Evolutionary conservation across 768 basidiomycete genomes (phyloP).

Genomic region (Lyophyllum shimeji): DNA sequence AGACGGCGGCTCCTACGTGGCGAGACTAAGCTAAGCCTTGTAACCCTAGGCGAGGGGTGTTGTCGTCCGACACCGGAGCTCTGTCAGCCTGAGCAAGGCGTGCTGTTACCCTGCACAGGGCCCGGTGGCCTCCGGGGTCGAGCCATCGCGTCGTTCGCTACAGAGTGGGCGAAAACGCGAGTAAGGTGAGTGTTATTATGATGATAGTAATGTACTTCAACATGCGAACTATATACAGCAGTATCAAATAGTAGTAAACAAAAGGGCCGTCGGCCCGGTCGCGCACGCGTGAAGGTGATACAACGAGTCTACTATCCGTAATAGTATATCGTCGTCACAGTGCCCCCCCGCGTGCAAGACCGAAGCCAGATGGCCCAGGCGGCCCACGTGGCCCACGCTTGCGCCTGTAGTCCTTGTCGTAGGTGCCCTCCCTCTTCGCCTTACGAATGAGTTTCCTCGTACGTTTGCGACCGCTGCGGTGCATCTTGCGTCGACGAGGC

Average conservation of each 20-base stretch:
- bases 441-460: too few species aligned
- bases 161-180: not conserved
- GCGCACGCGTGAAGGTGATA: not conserved
- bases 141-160: not conserved
- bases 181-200: not conserved
- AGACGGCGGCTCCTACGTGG: too few species aligned
- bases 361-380: not conserved
- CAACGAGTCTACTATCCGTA: not conserved
- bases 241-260: not conserved
- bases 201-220: not conserved
- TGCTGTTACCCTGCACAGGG: not conserved
- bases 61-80: not conserved
- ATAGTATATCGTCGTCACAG: not conserved
- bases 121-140: not conserved
- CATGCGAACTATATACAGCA: not conserved
- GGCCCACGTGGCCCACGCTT: too few species aligned
- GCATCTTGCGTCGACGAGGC: too few species aligned
- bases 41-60: not conserved
- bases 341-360: not conserved
- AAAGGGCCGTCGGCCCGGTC: not conserved
- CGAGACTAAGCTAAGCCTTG: too few species aligned
- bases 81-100: not conserved
- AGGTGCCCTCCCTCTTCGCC: too few species aligned
- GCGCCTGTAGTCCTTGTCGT: not conserved
- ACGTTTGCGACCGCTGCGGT: too few species aligned